Evolutionary conservation across 2,329 filamentous ascomycete species (phyloP), one percentile per base, ranked within the genome.

Genomic region (Exophiala sp.): DNA sequence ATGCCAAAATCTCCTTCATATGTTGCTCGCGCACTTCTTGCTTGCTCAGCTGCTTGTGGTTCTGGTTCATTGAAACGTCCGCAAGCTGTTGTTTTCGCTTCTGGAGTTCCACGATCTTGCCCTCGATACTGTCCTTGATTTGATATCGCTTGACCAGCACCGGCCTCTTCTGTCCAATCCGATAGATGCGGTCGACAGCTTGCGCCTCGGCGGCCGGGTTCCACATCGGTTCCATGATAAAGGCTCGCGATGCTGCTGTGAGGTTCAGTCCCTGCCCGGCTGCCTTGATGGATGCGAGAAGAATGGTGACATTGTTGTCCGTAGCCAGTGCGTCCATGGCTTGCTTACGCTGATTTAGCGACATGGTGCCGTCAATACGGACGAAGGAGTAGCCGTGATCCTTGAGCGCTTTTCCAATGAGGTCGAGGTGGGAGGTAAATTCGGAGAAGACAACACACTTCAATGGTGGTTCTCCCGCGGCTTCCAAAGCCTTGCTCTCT

Each of bases 171-270:
- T 98, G 93, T 0, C 93, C 90, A 1, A 96, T 74, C 14, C 90
- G 83, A 66, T 95, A 90, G 4, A 98, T 88, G 23, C 93, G 87
- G 65, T 97, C 93, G 6, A 97, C 79, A 1, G 93, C 93, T 69
- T 98, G 93, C 3, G 89, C 87, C 67, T 98, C 91, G 0, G 90
- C 88, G 0, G 89, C 90, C 0, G 93, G 93, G 63, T 98, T 98
- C 72, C 91, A 98, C 64, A 96, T 90, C 3, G 93, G 93, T 66
- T 98, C 93, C 91, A 98, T 97, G 62, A 97, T 86, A 66, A 93
- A 97, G 11, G 94, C 91, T 48, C 80, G 85, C 64, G 83, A 93
- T 24, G 85, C 91, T 0, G 86, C 76, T 0, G 90, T 96, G 47
- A 97, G 73, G 64, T 97, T 97, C 32, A 97, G 81, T 11, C 91